Evolutionary conservation across 2,329 filamentous ascomycete species (phyloP), one percentile per base, ranked within the genome.

Genomic region (Calonectria pteridis): DNA sequence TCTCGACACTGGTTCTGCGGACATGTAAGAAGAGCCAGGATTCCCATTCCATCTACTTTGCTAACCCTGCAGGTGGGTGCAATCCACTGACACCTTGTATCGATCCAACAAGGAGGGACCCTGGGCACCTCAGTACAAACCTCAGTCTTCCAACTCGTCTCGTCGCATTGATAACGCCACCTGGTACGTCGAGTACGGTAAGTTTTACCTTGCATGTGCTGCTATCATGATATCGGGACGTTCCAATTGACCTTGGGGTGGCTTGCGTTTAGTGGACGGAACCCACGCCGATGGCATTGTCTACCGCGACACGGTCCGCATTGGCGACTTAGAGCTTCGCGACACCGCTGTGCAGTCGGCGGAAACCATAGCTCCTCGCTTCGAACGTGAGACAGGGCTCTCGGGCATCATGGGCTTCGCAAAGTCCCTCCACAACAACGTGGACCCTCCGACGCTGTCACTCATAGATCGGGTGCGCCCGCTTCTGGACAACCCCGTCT

Each of bases 21-120:
- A 91, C 72, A 83, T 89, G 93, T 97, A 89, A 90, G 93, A 91
- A 37, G 20, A 20, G 10, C n/a, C 93, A 91, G 33, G 28, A 10
- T 10, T 20, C 16, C 9, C 4, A 65, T 4, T 28, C 10, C 10
- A 7, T 37, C 11, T 28, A 13, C 13, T 33, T 37, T 55, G 31
- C 76, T 80, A 16, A 78, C 62, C 13, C 28, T 63, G 23, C 62
- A 90, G 89, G n/a, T 91, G 89, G 89, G 84, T 90, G 23, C 88
- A 89, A 80, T 88, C 88, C 2, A 85, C 87, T 3, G 86, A 89
- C 71, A 89, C 87, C 18, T 74, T 77, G 53, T 85, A 85, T 71
- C 76, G 76, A n/a, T 43, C 79, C 75, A 84, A 84, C 74, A 62
- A 72, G 9, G 74, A 84, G 11, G 84, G 84, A 4, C 84, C 84